A percentile compares a stretch with the other conserved stretches of the same genome.
These are phyloP conservation scores for Trametes cingulata DNA, from an alignment of 768 basidiomycete genomes.

Conservation along the genomic window DNA sequence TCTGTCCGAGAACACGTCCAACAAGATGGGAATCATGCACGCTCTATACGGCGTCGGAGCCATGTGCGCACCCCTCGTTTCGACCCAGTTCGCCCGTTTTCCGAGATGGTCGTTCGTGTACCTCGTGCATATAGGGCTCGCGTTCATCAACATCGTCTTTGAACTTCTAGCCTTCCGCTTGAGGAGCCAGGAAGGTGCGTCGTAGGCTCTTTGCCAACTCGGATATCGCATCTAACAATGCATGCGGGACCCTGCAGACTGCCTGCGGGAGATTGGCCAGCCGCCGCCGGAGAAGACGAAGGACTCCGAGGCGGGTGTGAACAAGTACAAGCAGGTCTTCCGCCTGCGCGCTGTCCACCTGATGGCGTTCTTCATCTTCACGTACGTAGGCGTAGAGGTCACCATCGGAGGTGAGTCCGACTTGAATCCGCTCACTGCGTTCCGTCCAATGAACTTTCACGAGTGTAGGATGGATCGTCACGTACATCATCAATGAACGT, in stretches of 20 bases:
- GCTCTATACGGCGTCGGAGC: conserved; percentile 63
- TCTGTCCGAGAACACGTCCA: conserved; percentile 52
- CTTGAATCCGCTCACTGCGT: not conserved
- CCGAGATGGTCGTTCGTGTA: conserved; percentile 45
- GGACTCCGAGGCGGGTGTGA: conserved; percentile 34
- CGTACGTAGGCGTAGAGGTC: conserved; percentile 45
- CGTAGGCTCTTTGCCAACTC: no score
- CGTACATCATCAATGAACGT: conserved; percentile 42
- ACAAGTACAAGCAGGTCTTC: conserved; percentile 45
- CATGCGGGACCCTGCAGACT: not conserved
- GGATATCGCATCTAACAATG: not conserved
- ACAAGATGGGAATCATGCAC: conserved; percentile 51
- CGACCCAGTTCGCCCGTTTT: conserved; percentile 47
- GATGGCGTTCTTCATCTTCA: conserved; percentile 44
- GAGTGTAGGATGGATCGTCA: conserved; percentile 47
- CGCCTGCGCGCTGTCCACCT: conserved; percentile 40
- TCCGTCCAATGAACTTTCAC: not conserved
- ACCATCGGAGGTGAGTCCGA: conserved; percentile 41
- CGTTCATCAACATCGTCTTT: conserved; percentile 19
- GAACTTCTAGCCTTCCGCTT: conserved; percentile 29
- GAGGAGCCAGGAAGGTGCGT: conserved; percentile 33
- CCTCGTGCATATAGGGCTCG: conserved; percentile 36
- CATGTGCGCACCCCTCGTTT: conserved; percentile 49
- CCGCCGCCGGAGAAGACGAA: conserved; percentile 27
- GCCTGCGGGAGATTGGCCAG: conserved; percentile 31